Evolutionary conservation across 192 early-diverging fungal genomes (phyloP), one percentile per base, ranked within the genome.

Genomic region (Podochytrium sp.): DNA sequence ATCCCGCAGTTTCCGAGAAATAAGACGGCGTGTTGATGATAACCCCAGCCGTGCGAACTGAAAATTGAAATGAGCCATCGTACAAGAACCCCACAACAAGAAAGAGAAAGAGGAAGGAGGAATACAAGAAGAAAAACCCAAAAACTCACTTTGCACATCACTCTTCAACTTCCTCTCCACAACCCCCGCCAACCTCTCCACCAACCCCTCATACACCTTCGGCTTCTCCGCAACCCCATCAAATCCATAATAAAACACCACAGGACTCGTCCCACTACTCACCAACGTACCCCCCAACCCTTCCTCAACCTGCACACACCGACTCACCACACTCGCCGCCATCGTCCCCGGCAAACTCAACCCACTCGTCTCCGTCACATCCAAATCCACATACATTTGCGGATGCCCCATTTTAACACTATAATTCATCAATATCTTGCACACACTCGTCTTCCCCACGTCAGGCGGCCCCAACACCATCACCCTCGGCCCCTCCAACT

Each of bases 231-330:
- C 71, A 0, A 91, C 90, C 27, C 82, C 84, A 20, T 90, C 77
- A 65, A 92, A 91, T 37, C 98, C 98, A 80, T 93, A 98, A 79
- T 97, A 98, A 74, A 92, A 95, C 12, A 90, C 91, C 12, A 98
- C 61, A 27, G 98, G 96, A 65, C 91, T 87, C 2, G 87, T 91
- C 0, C 88, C 84, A 7, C 89, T 87, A 41, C 86, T 86, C 18
- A 89, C 87, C 42, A 90, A 86, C 1, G 91, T 87, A 0, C 90
- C 90, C 29, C 86, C 84, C 71, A 98, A 92, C 10, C 83, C 83
- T 50, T 84, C 92, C 90, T 98, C 96, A 2, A 92, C 83, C 69
- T 96, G 96, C 34, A 99, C 85, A 29, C 91, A 86, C 29, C 92
- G 86, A 29, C 76, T 82, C 2, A 98, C 83, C 0, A 91, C 85